Evolutionary conservation across 805 yeast genomes (phyloP).

Genomic region (Cyberlindnera subsufficiens): DNA sequence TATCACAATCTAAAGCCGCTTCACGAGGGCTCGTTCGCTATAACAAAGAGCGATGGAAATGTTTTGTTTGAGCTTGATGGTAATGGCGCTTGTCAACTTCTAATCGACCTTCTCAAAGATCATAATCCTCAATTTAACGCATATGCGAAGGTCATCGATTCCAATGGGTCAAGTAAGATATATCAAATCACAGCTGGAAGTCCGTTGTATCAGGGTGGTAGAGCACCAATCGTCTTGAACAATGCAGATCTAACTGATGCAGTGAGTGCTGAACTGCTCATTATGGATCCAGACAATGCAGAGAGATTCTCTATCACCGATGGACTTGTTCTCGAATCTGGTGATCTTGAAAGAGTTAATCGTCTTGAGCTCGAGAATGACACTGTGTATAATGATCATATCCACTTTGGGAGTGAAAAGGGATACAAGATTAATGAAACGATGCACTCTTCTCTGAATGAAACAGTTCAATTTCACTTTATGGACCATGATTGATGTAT

Average conservation of each 20-base stretch:
- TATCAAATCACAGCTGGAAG: slow-evolving; percentile 9
- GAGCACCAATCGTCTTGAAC: slow-evolving; percentile 5
- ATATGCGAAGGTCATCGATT: slow-evolving; percentile 2
- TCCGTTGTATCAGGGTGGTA: not conserved
- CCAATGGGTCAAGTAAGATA: not conserved
- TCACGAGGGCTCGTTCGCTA: not conserved
- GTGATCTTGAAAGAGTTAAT: not conserved
- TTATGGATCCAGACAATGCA: slow-evolving; percentile 2
- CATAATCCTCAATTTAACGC: slow-evolving; percentile 1
- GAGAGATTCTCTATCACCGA: not conserved
- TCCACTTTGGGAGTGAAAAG: slow-evolving; percentile 3
- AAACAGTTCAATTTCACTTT: slow-evolving; percentile 1
- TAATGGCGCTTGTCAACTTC: slow-evolving; percentile 3
- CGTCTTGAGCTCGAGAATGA: not conserved
- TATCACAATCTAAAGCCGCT: not conserved
- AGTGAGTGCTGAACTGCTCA: not conserved
- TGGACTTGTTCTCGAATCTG: not conserved
- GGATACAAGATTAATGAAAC: slow-evolving; percentile 4
- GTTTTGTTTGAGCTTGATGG: slow-evolving; percentile 2
- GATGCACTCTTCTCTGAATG: slow-evolving; percentile 1
- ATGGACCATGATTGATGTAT: not conserved
- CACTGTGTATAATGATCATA: slow-evolving; percentile 1
- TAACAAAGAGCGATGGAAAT: slow-evolving; percentile 3
- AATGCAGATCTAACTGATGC: not conserved
- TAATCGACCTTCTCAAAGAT: slow-evolving; percentile 4